Conservation (phyloP, 352 stramenopile genomes). For the Globisporangium nodosum region DNA sequence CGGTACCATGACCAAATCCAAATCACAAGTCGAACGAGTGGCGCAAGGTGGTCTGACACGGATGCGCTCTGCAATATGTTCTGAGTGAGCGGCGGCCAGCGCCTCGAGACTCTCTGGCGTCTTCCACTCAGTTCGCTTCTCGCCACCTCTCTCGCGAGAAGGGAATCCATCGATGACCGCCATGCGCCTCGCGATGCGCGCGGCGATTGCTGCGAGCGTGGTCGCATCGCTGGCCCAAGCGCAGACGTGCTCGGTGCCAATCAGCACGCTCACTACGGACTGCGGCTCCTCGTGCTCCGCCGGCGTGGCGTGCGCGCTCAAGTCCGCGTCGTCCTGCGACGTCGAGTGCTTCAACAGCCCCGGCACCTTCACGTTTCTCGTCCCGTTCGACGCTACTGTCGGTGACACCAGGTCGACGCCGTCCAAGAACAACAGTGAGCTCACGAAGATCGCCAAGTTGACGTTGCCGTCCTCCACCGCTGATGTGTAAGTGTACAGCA, state of each 20-base stretch:
- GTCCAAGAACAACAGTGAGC: slow-evolving; percentile 6
- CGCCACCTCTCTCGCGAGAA: too few species aligned
- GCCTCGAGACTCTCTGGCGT: too few species aligned
- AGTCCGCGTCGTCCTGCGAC: background rate
- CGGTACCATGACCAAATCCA: too few species aligned
- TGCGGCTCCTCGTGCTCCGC: background rate
- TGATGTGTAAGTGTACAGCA: background rate
- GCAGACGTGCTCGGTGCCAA: background rate
- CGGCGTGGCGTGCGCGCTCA: background rate
- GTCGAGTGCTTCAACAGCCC: background rate
- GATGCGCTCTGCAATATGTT: too few species aligned
- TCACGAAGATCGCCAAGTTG: slow-evolving; percentile 6
- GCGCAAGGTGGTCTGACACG: too few species aligned
- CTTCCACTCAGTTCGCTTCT: too few species aligned
- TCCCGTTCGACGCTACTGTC: slow-evolving; percentile 1
- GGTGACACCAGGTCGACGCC: background rate
- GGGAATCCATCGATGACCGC: background rate
- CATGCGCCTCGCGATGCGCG: background rate
- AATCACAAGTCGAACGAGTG: too few species aligned
- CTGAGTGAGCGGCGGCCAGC: too few species aligned
- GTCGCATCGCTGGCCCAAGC: background rate
- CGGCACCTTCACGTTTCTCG: slow-evolving; percentile 3
- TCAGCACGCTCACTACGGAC: slow-evolving; percentile 3
- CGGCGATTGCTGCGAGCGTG: background rate
- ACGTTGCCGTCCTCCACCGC: background rate